Conservation (phyloP, 1,284 basidiomycete species). For the Moesziomyces sp. region DNA sequence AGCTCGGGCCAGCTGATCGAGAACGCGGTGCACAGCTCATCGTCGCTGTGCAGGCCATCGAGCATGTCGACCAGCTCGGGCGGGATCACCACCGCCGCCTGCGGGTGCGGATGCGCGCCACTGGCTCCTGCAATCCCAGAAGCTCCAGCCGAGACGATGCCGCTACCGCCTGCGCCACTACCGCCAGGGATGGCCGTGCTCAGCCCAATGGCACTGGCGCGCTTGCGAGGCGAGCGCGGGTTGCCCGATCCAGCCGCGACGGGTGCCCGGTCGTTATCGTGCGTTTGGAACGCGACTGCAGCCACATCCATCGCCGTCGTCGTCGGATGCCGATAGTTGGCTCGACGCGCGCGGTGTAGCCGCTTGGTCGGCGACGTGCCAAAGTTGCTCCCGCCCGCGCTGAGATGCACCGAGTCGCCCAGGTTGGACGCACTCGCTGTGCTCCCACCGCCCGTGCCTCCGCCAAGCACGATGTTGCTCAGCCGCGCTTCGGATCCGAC, state of each 20-base stretch:
- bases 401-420: slow-evolving; percentile 15
- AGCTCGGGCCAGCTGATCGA: slow-evolving; percentile 85
- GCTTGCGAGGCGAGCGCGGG: slow-evolving; percentile 35
- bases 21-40: slow-evolving; percentile 85
- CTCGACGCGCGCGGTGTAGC: slow-evolving; percentile 9
- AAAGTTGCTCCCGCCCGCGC: slow-evolving; percentile 25
- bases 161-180: not conserved
- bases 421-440: slow-evolving; percentile 25
- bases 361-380: slow-evolving; percentile 47
- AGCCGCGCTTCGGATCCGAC: slow-evolving; percentile 22
- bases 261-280: slow-evolving; percentile 2
- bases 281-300: slow-evolving; percentile 46
- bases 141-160: not conserved
- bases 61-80: slow-evolving; percentile 75
- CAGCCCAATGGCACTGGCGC: slow-evolving; percentile 20
- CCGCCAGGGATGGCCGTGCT: slow-evolving; percentile 18
- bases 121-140: slow-evolving; percentile 10
- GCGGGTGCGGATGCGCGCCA: slow-evolving; percentile 7
- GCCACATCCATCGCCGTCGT: slow-evolving; percentile 63
- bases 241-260: not conserved
- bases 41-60: slow-evolving; percentile 89
- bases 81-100: slow-evolving; percentile 24
- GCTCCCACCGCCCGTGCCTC: slow-evolving; percentile 6
- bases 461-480: slow-evolving; percentile 19
- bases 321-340: slow-evolving; percentile 46